Base-by-base conservation (phyloP, 176 grass and related monocot species). In the Paspalum notatum region DNA sequence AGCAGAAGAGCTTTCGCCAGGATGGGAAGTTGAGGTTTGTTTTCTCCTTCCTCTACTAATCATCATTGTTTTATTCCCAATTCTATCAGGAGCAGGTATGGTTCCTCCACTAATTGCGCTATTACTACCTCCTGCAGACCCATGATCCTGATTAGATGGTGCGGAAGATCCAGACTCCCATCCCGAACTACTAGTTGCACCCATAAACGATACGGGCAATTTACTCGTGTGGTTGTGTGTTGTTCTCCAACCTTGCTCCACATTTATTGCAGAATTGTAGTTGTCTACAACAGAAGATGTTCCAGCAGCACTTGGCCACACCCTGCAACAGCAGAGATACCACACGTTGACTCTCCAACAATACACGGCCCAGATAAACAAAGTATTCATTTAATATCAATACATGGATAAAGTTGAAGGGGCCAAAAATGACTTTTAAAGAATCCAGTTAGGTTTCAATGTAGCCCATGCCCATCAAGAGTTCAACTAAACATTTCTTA, bases 1-100 rank as follows among this genome's bases (percentile, higher is more conserved):
- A 94, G 74, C 74, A 76, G 64, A 82, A 48, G 83, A 87, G 57
- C 68, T 71, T 75, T 87, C 83, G 71, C 77, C 84, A 72, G 40
- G 58, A 83, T 64, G 55, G 45, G 46, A 67, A 75, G 18, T 77
- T 67, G 81, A 81, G 22, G 80, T 12, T 75, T 60, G 62, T 53
- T 85, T 92, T 56, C 87, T 75, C 75, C 85, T 92, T 76, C 70
- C 72, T 51, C 42, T 71, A 57, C 65, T 37, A 62, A 74, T 42
- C 52, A 53, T 83, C 83, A 41, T 24, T 70, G 59, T 81, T 89
- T 47, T 79, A 67, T 70, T 80, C 37, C 51, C 42, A 18, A 75
- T 55, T 60, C 66, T 71, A 71, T 73, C 9, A 70, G 70, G 9
- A 25, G 10, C 52, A 20, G 13, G 26, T 52, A 76, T 22, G 12